Conservation (phyloP, 2,329 filamentous ascomycete species). For the Beauveria australis region DNA sequence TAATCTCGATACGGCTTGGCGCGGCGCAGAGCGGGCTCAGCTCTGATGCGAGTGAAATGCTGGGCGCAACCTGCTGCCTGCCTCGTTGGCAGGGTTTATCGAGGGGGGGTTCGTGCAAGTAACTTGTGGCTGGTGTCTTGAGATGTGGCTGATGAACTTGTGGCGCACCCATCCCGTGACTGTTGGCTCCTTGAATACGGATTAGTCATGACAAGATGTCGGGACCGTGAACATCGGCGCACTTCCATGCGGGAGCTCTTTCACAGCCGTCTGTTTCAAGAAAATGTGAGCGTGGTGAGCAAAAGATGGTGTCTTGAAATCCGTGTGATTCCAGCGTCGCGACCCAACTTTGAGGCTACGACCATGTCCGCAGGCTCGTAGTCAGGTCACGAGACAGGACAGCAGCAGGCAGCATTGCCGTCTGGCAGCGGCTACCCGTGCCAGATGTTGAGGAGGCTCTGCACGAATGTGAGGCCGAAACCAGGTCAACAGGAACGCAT, state of each 20-base stretch:
- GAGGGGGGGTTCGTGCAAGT: neutral
- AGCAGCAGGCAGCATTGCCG: neutral
- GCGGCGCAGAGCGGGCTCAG: neutral
- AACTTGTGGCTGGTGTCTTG: neutral
- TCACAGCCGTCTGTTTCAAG: too few relatives aligned
- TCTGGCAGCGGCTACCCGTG: neutral
- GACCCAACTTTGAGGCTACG: neutral
- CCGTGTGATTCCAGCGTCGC: neutral
- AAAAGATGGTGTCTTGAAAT: neutral
- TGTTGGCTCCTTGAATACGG: too few relatives aligned
- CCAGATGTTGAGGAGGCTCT: neutral
- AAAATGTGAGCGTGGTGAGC: too few relatives aligned
- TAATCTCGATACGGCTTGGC: neutral
- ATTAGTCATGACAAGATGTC: neutral
- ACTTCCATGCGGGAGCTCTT: neutral
- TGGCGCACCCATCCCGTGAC: neutral
- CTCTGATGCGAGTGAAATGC: constrained; percentile 1
- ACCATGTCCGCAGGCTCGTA: neutral
- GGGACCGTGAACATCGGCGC: neutral
- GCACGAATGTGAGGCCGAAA: neutral
- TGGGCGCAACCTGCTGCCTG: neutral
- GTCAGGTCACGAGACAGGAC: neutral
- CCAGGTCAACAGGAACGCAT: neutral
- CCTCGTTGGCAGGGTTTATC: neutral
- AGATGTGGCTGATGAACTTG: neutral